These are phyloP conservation scores for Termitomyces eurrhizus DNA, from an alignment of 768 basidiomycete genomes.

Conservation along the genomic window DNA sequence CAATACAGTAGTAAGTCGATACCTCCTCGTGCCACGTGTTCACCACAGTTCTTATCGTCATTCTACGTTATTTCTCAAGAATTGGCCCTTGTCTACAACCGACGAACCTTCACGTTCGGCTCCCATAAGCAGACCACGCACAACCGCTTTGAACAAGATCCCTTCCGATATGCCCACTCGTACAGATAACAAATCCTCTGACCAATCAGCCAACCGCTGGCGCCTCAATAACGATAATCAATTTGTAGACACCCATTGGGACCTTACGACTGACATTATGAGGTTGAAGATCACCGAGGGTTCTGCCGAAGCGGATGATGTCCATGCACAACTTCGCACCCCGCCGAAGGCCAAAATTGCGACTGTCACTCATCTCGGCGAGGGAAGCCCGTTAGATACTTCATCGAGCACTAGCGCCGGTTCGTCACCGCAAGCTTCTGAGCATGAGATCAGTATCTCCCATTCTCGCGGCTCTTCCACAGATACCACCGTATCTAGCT, in stretches of 20 bases:
- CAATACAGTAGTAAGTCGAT: constrained; percentile 40
- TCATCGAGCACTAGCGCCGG: constrained; percentile 67
- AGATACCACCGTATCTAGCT: constrained; percentile 61
- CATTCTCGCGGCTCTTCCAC: constrained; percentile 85
- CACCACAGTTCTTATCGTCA: constrained; percentile 22
- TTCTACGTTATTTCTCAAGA: constrained; percentile 27
- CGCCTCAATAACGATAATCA: constrained; percentile 61
- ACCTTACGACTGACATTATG: constrained; percentile 68
- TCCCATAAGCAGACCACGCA: constrained; percentile 27
- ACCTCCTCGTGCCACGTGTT: constrained; percentile 29
- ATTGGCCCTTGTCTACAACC: constrained; percentile 42
- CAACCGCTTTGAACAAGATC: constrained; percentile 35
- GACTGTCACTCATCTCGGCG: constrained; percentile 54
- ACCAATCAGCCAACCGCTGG: constrained; percentile 53
- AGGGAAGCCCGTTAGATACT: constrained; percentile 70
- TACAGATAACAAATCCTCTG: constrained; percentile 35
- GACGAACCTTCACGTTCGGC: constrained; percentile 33
- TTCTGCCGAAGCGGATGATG: constrained; percentile 47
- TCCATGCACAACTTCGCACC: constrained; percentile 53
- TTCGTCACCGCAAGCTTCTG: constrained; percentile 68
- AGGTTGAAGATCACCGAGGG: constrained; percentile 65
- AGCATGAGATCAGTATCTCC: constrained; percentile 61
- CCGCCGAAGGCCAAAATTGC: constrained; percentile 63
- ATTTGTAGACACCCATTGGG: constrained; percentile 65
- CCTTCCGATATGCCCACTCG: constrained; percentile 45